A percentile compares a stretch with the other conserved stretches of the same genome.
phyloP scores from a whole-genome alignment of 1,284 basidiomycete genomes.

The Puccinia triticina region DNA sequence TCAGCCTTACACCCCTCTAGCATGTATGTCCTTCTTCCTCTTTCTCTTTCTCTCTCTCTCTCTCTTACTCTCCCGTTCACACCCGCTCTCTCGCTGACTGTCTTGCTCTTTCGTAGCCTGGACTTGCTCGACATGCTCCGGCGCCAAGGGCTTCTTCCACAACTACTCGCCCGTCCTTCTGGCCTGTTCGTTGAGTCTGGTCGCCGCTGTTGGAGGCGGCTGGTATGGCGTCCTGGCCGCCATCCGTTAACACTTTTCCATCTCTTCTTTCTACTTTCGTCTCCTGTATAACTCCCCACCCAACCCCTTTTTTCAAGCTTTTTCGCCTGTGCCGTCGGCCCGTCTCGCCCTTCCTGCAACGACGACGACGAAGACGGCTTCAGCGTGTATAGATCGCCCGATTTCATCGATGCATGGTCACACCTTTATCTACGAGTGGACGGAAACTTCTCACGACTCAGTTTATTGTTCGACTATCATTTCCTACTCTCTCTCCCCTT shows the following conservation, averaged over 20 bases:
- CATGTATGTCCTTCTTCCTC: slow-evolving; percentile 64
- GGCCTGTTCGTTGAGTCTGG: slow-evolving; percentile 70
- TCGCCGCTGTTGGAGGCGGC: slow-evolving; percentile 66
- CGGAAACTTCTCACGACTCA: too few species aligned
- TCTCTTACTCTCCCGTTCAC: slow-evolving; percentile 26
- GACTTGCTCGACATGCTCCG: slow-evolving; percentile 72
- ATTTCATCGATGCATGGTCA: too few species aligned
- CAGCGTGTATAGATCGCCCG: too few species aligned
- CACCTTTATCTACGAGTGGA: too few species aligned
- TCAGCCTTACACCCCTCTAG: slow-evolving; percentile 71
- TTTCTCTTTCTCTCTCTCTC: slow-evolving; percentile 38
- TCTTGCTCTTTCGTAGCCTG: slow-evolving; percentile 66
- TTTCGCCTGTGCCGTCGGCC: not conserved
- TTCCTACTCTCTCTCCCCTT: too few species aligned
- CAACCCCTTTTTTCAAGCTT: not conserved
- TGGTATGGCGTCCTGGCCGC: slow-evolving; percentile 39
- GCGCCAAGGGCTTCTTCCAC: slow-evolving; percentile 62
- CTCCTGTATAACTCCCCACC: not conserved
- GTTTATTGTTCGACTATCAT: too few species aligned
- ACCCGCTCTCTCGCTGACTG: slow-evolving; percentile 33
- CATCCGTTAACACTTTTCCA: slow-evolving; percentile 17
- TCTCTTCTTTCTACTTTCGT: not conserved
- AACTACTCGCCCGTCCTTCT: slow-evolving; percentile 62
- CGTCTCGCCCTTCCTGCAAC: not conserved
- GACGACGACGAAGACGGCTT: too few species aligned